Base-by-base conservation (phyloP, 768 basidiomycete genomes). In the Sarcodon aspratus region DNA sequence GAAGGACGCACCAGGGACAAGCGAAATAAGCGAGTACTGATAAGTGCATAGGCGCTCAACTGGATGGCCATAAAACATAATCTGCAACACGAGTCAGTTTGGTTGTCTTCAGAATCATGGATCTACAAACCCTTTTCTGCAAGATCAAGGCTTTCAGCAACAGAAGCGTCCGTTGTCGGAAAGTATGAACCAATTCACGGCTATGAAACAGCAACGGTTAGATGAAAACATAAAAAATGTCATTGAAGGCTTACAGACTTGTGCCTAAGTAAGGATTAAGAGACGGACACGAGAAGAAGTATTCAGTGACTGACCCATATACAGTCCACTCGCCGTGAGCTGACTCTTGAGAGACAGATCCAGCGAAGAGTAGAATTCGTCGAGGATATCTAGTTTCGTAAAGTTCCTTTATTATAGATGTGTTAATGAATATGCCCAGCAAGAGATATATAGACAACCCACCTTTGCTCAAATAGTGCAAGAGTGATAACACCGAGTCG, bases 1-100 rank as follows among this genome's bases (percentile, higher is more conserved):
- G 17, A 36, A n/a, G 7, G 7, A 59, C 75, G 44, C 46, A 89
- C 90, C 87, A 9, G 95, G 95, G 52, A 98, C 75, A 7, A 98
- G 72, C 0, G 95, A 92, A 44, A 96, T 78, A n/a, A 98, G 73
- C 0, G 93, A 95, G 63, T 99, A 99, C 63, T 99, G 96, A 60
- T 91, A 97, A 21, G 93, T 97, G 68, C 95, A 97, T 15, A 99
- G 68, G 43, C 82, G 81, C 65, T 99, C 96, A 2, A 98, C 95
- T 0, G 95, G 95, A 59, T 95, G 90, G 6, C 94, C 94, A 58
- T 78, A 96, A 64, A 99, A 94, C 82, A 98, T 85, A 50, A 98
- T 86, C 92, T 95, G 45, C 6, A 27, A 13, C 36, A 59, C 40
- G 57, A 47, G 17, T 42, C 50, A 13, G 56, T 46, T 36, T 50